Evolutionary conservation across 257 asterid species (phyloP), one percentile per base, ranked within the genome.

Genomic region (Solanum medicagineum): DNA sequence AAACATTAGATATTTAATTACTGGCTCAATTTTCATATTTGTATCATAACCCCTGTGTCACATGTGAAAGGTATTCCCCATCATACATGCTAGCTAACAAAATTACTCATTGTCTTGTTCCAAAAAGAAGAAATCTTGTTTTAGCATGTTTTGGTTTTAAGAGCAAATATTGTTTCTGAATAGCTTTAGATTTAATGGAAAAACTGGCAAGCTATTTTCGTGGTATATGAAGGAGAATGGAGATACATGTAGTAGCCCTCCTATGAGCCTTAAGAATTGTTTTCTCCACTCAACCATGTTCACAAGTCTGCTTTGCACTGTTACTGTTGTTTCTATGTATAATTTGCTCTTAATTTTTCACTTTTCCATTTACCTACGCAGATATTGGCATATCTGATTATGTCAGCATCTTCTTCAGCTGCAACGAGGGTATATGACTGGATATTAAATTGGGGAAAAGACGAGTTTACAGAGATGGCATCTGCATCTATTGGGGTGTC

Each of bases 401-500:
- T 93, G 93, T 95, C 99, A 40, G 97, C 99, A 84, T 95, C 97
- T 55, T 94, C 98, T 3, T 93, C 97, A 3, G 95, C 99, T 11
- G 98, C 99, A 10, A 93, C 97, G 5, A 89, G 98, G 87, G 97
- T 91, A 75, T 90, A 90, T 32, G 99, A 93, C 87, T 94, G 99
- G 99, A 90, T 92, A 53, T 90, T 93, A 2, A 94, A 93, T 83
- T 95, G 98, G 99, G 99, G 98, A 1, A 91, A 91, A 29, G 99
- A 95, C 70, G 88, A 93, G 89, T 95, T 95, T 86, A 93, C 97
- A 1, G 44, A 91, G 87, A 95, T 93, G 99, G 98, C 98, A 1
- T 89, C 87, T 81, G 96, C 97, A 69, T 92, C 99, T 4, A 87
- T 95, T 4, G 92, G 95, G 29, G 87, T 94, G 90, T 94, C 99